Evolutionary conservation across 371 early-diverging fungal genomes (phyloP), one percentile per base, ranked within the genome.

Genomic region (Lichtheimia ramosa): DNA sequence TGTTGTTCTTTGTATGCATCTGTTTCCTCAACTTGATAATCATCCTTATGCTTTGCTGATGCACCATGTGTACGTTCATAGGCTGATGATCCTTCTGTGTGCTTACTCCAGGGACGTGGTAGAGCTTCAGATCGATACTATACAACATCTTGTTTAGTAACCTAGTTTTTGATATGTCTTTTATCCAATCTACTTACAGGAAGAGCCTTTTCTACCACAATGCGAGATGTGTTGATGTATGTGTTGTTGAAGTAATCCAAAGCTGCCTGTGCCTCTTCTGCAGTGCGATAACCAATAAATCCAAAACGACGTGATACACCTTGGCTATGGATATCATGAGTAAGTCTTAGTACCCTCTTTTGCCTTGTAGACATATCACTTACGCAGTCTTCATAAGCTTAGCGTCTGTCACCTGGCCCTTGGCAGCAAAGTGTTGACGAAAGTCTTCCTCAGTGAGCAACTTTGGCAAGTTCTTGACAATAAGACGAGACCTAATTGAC

Each of bases 401-500:
- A 42, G 86, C 89, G 69, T 98, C 98, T 0, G 98, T 98, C 14
- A 98, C 83, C 67, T 91, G 86, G 50, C 94, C 95, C 57, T 88
- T 87, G 23, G 81, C 64, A 43, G 86, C 79, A 73, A 98, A 98
- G 70, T 96, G 96, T 58, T 89, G 89, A 43, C 88, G 82, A 65
- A 98, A 83, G 59, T 93, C 83, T 42, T 94, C 92, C 43, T 89
- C 89, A 12, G 89, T 85, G 40, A 92, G 74, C 65, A 94, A 83
- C 69, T 92, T 93, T 42, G 98, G 98, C 25, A 98, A 81, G 74
- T 95, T 95, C 69, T 96, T 96, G 57, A 97, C 92, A 64, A 96
- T 90, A 15, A 97, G 59, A 42, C 86, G 83, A 58, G 81, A 82
- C 84, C 84, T 83, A 62, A 18, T 20, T 15, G 39, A 18, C 4